These are phyloP conservation scores for Kwoniella pini DNA, from an alignment of 768 basidiomycete species.

Conservation along the genomic window DNA sequence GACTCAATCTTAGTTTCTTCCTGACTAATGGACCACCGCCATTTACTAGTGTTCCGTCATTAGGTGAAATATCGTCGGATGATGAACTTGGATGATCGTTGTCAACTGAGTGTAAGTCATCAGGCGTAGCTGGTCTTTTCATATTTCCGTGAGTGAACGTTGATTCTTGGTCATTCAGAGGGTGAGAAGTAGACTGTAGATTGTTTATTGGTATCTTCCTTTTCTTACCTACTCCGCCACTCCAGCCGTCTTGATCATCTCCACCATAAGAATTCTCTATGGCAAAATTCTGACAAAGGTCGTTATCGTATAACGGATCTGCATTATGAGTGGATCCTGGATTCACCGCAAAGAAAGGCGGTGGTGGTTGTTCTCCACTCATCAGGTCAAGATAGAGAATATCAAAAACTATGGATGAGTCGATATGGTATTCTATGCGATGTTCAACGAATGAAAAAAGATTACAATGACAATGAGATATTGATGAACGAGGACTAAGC, in stretches of 20 bases:
- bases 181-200: not conserved
- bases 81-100: not conserved
- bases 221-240: constrained; percentile 9
- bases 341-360: not conserved
- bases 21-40: not conserved
- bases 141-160: not conserved
- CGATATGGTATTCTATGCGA: not conserved
- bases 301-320: not conserved
- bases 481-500: constrained; percentile 1
- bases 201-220: constrained; percentile 1
- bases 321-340: not conserved
- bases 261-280: not conserved
- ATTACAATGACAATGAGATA: not conserved
- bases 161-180: too few species aligned
- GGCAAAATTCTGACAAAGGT: too few species aligned
- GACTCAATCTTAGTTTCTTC: constrained; percentile 1
- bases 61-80: not conserved
- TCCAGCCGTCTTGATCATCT: not conserved
- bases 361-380: constrained; percentile 11
- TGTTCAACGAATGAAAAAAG: not conserved
- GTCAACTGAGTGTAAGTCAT: not conserved
- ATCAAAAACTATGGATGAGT: not conserved
- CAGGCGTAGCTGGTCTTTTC: constrained; percentile 3
- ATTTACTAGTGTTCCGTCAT: not conserved
- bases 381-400: not conserved